Percentiles rank a stretch among this genome's conserved stretches.
Conservation (phyloP, 768 basidiomycete species). For the Epithele typhae region DNA sequence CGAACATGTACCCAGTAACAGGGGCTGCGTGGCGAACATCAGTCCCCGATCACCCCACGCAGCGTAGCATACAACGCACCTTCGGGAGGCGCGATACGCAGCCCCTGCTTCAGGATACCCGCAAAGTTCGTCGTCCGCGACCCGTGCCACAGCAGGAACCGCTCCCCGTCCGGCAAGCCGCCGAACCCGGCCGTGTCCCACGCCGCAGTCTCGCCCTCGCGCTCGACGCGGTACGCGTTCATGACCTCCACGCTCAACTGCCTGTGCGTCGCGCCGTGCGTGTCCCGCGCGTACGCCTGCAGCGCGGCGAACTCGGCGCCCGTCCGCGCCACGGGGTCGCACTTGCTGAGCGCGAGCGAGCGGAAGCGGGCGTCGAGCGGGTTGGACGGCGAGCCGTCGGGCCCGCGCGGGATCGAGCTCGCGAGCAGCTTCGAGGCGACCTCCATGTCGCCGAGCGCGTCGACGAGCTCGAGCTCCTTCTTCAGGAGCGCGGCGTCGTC, state of each 20-base stretch:
- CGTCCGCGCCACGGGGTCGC: constrained; percentile 39
- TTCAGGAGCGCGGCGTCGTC: constrained; percentile 35
- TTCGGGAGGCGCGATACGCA: constrained; percentile 64
- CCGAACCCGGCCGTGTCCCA: constrained; percentile 46
- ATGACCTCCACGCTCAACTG: constrained; percentile 38
- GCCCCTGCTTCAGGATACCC: constrained; percentile 57
- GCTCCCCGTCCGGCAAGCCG: constrained; percentile 41
- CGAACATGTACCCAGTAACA: constrained; percentile 59
- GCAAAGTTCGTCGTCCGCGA: constrained; percentile 62
- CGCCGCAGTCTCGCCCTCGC: constrained; percentile 33
- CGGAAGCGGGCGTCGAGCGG: constrained; percentile 53
- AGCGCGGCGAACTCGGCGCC: constrained; percentile 47
- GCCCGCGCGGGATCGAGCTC: constrained; percentile 33
- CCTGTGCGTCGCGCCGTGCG: constrained; percentile 53
- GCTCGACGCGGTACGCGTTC: constrained; percentile 52
- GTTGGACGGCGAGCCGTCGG: constrained; percentile 45
- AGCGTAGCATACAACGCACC: constrained; percentile 31
- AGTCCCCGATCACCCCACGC: not conserved
- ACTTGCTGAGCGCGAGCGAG: constrained; percentile 46
- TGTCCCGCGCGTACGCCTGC: constrained; percentile 45
- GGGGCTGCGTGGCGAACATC: constrained; percentile 32
- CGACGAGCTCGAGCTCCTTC: constrained; percentile 57
- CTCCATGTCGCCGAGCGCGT: constrained; percentile 65
- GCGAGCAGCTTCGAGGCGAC: constrained; percentile 54
- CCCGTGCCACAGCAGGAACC: constrained; percentile 60